A percentile compares a stretch with the other conserved stretches of the same genome.
phyloP scores from a whole-genome alignment of 495 filamentous ascomycete species.

The Astrothelium subdiscretum region DNA sequence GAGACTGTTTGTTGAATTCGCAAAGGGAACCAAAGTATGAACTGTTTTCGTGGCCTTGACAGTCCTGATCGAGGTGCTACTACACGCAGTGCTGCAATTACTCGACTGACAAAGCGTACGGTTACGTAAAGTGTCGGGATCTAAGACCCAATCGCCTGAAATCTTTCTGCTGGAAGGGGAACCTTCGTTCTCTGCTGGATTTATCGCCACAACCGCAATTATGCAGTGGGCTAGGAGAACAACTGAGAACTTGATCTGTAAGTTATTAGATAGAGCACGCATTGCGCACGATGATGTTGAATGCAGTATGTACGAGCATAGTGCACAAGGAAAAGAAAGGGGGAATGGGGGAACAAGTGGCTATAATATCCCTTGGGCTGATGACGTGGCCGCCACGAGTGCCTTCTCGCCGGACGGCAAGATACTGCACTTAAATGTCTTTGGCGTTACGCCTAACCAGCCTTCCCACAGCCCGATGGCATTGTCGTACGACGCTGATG shows the following conservation, averaged over 20 bases:
- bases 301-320: neutral
- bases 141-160: neutral
- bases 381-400: too few species aligned
- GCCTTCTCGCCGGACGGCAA: too few species aligned
- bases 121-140: neutral
- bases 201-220: neutral
- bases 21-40: neutral
- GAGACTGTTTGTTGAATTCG: neutral
- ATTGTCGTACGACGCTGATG: too few species aligned
- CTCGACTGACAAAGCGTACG: neutral
- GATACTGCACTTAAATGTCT: too few species aligned
- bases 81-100: neutral
- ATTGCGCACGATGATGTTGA: neutral
- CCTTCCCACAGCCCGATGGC: too few species aligned
- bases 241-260: neutral
- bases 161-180: too few species aligned
- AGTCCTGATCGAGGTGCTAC: neutral
- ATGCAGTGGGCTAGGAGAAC: neutral
- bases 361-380: too few species aligned
- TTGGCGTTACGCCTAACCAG: too few species aligned
- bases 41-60: neutral
- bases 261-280: neutral
- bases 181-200: neutral
- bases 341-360: neutral
- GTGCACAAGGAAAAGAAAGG: neutral